phyloP scores from a whole-genome alignment of 257 asterid species.

The Gardenia jasminoides region DNA sequence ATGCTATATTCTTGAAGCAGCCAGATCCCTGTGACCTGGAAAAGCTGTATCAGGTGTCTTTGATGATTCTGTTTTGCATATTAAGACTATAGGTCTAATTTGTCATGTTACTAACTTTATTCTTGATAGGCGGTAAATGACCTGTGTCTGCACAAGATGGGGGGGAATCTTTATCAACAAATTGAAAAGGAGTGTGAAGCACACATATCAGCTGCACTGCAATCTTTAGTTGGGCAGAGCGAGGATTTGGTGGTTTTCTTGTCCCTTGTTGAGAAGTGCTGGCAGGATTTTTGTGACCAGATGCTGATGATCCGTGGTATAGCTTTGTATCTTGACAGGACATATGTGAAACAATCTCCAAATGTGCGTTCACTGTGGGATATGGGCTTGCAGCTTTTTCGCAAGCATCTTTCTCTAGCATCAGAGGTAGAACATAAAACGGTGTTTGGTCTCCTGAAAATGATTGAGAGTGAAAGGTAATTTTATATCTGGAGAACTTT shows the following conservation, averaged over 20 bases:
- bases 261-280: constrained; percentile 88
- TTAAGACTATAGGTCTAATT: constrained; percentile 7
- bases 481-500: background rate
- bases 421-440: constrained; percentile 91
- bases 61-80: constrained; percentile 2
- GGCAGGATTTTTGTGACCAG: constrained; percentile 97
- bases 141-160: constrained; percentile 94
- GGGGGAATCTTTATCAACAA: constrained; percentile 81
- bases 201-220: constrained; percentile 64
- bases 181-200: constrained; percentile 88
- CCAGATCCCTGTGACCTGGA: constrained; percentile 93
- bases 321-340: constrained; percentile 90
- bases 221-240: constrained; percentile 86
- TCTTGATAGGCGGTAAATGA: constrained; percentile 74
- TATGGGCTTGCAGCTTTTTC: constrained; percentile 97
- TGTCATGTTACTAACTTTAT: constrained; percentile 26
- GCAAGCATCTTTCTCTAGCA: constrained; percentile 87
- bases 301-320: constrained; percentile 95
- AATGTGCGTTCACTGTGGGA: constrained; percentile 93
- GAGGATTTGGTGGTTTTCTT: constrained; percentile 88
- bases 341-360: constrained; percentile 91
- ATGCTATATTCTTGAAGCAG: constrained; percentile 87
- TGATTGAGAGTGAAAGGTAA: constrained; percentile 93
- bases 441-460: constrained; percentile 82
- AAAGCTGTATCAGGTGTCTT: constrained; percentile 81